Evolutionary conservation across 2,329 filamentous ascomycete species (phyloP).

Genomic region (Cladophialophora chaetospira): DNA sequence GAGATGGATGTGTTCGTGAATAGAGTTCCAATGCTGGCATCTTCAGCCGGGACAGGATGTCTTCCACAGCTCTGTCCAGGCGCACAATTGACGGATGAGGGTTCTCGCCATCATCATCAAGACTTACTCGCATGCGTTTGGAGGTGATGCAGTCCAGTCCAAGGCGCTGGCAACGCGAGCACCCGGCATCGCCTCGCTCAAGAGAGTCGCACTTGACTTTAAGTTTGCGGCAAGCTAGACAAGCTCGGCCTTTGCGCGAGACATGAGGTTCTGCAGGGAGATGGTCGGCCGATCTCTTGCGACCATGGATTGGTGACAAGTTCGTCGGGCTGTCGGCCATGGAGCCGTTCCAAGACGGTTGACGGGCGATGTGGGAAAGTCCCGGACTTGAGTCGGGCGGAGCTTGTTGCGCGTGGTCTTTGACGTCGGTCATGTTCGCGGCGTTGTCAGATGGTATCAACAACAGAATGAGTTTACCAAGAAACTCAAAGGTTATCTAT

Average conservation of each 20-base stretch:
- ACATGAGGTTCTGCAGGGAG: slow-evolving; percentile 26
- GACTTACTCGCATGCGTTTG: slow-evolving; percentile 29
- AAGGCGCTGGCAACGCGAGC: slow-evolving; percentile 33
- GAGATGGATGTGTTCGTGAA: slow-evolving; percentile 12
- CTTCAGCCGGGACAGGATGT: slow-evolving; percentile 30
- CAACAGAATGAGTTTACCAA: not conserved
- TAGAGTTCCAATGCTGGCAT: slow-evolving; percentile 31
- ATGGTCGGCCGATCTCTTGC: slow-evolving; percentile 30
- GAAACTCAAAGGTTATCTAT: not conserved
- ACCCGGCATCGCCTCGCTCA: slow-evolving; percentile 31
- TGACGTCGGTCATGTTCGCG: slow-evolving; percentile 12
- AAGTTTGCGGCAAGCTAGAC: slow-evolving; percentile 33
- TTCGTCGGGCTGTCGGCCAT: slow-evolving; percentile 9
- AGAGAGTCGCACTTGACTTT: slow-evolving; percentile 34
- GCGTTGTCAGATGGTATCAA: not conserved
- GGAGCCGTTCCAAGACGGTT: slow-evolving; percentile 24
- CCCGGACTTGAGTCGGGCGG: slow-evolving; percentile 19
- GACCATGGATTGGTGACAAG: slow-evolving; percentile 14
- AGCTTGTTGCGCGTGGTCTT: slow-evolving; percentile 12
- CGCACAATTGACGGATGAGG: slow-evolving; percentile 30
- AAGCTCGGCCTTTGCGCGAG: slow-evolving; percentile 33
- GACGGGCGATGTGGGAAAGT: slow-evolving; percentile 9
- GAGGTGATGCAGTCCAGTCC: slow-evolving; percentile 33
- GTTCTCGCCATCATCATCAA: slow-evolving; percentile 31
- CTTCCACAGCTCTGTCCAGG: slow-evolving; percentile 32